A percentile compares a stretch with the other conserved stretches of the same genome.
Evolutionary conservation across 2,329 filamentous ascomycete genomes (phyloP).

Genomic region (Lecanoromycetidae sp.): DNA sequence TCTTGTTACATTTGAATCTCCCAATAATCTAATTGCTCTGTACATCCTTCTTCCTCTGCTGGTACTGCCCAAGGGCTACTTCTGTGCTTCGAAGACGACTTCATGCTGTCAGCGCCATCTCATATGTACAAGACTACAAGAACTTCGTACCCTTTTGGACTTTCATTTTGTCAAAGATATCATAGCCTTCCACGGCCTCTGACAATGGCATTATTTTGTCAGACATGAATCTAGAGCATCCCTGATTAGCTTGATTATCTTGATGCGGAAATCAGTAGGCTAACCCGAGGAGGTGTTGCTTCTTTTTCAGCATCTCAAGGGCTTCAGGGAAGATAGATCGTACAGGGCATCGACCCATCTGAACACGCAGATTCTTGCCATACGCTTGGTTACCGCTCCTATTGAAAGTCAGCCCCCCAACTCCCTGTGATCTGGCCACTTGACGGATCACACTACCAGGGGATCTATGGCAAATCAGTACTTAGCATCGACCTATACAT

Average conservation of each 20-base stretch:
- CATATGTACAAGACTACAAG: too few relatives aligned
- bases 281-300: conserved; percentile 55
- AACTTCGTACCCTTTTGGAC: conserved; percentile 44
- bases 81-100: conserved; percentile 49
- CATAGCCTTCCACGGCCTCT: conserved; percentile 55
- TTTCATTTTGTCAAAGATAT: conserved; percentile 60
- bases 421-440: neutral
- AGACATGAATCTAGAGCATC: conserved; percentile 54
- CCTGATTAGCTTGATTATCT: conserved; percentile 18
- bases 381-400: conserved; percentile 53
- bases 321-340: conserved; percentile 57
- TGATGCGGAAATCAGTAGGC: conserved; percentile 21
- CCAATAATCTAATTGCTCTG: neutral
- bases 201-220: conserved; percentile 61
- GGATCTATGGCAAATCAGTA: conserved; percentile 12
- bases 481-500: neutral
- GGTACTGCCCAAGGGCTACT: conserved; percentile 20
- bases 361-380: conserved; percentile 57
- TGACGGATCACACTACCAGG: conserved; percentile 9
- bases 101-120: conserved; percentile 3
- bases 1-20: neutral
- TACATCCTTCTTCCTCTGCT: neutral
- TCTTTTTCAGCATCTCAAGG: conserved; percentile 51
- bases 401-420: neutral
- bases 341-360: conserved; percentile 68